These are phyloP conservation scores for Penicillium vulpinum DNA, from an alignment of 2,329 filamentous ascomycete species.

Conservation along the genomic window DNA sequence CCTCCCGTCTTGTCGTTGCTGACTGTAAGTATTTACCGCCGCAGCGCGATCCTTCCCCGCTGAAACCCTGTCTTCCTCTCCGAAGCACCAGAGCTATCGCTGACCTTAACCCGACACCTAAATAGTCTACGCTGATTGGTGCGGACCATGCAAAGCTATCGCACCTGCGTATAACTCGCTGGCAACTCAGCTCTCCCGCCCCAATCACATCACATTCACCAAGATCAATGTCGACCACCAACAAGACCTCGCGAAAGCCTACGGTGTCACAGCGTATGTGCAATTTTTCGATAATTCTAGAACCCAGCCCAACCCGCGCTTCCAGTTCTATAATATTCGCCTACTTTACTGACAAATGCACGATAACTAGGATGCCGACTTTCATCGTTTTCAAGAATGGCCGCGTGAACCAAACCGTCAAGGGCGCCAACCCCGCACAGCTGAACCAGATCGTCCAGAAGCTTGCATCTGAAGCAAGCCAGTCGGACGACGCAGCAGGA, in stretches of 20 bases:
- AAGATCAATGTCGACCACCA: constrained; percentile 84
- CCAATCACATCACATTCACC: constrained; percentile 74
- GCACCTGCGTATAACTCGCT: constrained; percentile 80
- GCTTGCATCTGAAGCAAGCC: constrained; percentile 64
- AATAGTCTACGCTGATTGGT: constrained; percentile 85
- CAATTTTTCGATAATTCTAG: not conserved
- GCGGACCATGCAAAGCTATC: constrained; percentile 78
- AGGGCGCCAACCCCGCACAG: constrained; percentile 70
- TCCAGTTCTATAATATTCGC: not conserved
- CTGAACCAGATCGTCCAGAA: constrained; percentile 71
- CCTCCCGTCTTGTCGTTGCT: constrained; percentile 76
- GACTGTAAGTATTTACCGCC: constrained; percentile 69
- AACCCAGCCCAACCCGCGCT: not conserved
- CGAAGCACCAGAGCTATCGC: constrained; percentile 17
- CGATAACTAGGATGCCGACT: constrained; percentile 67
- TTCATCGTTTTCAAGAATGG: constrained; percentile 84
- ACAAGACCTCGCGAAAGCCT: constrained; percentile 69
- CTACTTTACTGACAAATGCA: constrained; percentile 24
- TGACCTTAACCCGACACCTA: constrained; percentile 20
- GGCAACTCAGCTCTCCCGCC: constrained; percentile 67
- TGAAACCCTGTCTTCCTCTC: constrained; percentile 7
- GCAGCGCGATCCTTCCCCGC: constrained; percentile 13
- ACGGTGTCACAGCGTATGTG: constrained; percentile 67
- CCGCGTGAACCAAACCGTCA: constrained; percentile 65
- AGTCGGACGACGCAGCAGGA: constrained; percentile 43